Evolutionary conservation across 2,329 filamentous ascomycete species (phyloP), one percentile per base, ranked within the genome.

Genomic region (Blastomyces parvus): DNA sequence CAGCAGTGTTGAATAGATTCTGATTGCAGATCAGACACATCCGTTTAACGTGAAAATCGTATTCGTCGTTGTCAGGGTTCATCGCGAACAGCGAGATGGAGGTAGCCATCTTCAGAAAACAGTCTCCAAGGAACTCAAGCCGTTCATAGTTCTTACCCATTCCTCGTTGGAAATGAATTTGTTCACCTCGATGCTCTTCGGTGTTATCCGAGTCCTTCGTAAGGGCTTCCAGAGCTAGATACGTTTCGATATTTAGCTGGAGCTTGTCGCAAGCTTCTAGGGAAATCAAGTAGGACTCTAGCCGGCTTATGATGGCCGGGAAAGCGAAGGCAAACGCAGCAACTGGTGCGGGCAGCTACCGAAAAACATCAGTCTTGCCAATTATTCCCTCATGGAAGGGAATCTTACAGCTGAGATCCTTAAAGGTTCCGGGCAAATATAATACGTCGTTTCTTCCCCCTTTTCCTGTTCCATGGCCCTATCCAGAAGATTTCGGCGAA

Each of bases 101-200:
- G 0, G 93, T 97, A 13, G 90, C 90, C 87, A 97, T 93, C 76
- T 99, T 99, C 64, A 99, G 81, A 70, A 97, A 96, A 42, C 88
- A 89, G 73, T 99, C 94, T 0, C 94, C 94, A 1, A 97, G 81
- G 64, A 97, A 96, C 70, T 99, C 94, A 0, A 97, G 82, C 14
- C 94, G 85, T 74, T 99, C 94, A 70, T 99, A 99, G 69, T 97
- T 97, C 48, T 87, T 88, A 1, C 91, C 91, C 91, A 96, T 96
- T 2, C 91, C 92, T 58, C 83, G 80, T 69, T 91, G 89, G 57
- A 92, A 86, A 68, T 91, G 89, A 61, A 90, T 76, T 48, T 88
- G 84, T 63, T 88, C 82, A 42, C 83, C 79, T 0, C 80, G 81
- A 65, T 90, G 84, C 46, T 96, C 90, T 8, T 88, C 88, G 0